Conservation (phyloP, 106 monocot genomes). For the Allium cepa region DNA sequence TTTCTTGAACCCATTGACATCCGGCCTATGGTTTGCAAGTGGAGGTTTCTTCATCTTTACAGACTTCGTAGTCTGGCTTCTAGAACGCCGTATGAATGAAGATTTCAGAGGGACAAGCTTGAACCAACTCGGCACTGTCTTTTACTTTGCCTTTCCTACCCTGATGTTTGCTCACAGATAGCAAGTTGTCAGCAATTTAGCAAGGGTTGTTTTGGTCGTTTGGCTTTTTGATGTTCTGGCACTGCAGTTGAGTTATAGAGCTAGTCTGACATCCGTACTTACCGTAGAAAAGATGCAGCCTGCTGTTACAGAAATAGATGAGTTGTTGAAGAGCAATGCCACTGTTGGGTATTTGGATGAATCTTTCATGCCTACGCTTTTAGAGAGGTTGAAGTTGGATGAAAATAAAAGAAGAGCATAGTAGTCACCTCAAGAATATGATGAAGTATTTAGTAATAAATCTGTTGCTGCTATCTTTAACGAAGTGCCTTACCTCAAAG, state of each 20-base stretch:
- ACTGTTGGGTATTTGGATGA: slow-evolving; percentile 51
- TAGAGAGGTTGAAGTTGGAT: slow-evolving; percentile 33
- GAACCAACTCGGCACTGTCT: slow-evolving; percentile 6
- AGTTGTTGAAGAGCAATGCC: slow-evolving; percentile 30
- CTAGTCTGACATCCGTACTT: slow-evolving; percentile 68
- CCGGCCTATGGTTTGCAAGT: slow-evolving; percentile 33
- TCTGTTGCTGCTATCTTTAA: slow-evolving; percentile 59
- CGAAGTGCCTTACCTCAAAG: slow-evolving; percentile 72
- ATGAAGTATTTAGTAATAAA: slow-evolving; percentile 47
- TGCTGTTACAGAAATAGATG: slow-evolving; percentile 31
- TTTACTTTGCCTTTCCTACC: slow-evolving; percentile 7
- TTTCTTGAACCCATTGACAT: slow-evolving; percentile 38
- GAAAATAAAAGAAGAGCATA: slow-evolving; percentile 28
- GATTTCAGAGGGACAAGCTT: slow-evolving; percentile 13
- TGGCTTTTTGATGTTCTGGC: slow-evolving; percentile 84
- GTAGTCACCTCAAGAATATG: slow-evolving; percentile 37
- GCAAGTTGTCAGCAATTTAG: slow-evolving; percentile 38
- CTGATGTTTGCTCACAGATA: slow-evolving; percentile 32
- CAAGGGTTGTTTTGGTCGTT: slow-evolving; percentile 54
- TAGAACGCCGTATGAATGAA: slow-evolving; percentile 17
- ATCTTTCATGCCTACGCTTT: slow-evolving; percentile 49
- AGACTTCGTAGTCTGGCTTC: slow-evolving; percentile 17
- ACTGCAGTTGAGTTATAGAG: slow-evolving; percentile 69
- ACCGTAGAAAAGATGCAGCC: slow-evolving; percentile 65
- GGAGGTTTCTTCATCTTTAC: slow-evolving; percentile 27